phyloP scores from a whole-genome alignment of 2,329 filamentous ascomycete species.

The Alternaria arborescens region DNA sequence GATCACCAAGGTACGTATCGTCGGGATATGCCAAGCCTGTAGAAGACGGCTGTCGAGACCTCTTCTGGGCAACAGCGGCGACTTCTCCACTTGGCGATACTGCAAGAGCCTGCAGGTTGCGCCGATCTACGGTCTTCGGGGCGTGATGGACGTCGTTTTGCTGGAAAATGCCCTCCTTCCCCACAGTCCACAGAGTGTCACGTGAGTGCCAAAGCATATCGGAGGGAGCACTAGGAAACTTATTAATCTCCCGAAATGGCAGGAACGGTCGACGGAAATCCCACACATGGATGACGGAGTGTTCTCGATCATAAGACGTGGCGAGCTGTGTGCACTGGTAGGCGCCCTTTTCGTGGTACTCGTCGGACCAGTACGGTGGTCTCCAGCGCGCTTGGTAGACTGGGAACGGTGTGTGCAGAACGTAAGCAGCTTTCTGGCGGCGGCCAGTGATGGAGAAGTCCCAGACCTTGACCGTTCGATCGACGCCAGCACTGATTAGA shows the following conservation, averaged over 20 bases:
- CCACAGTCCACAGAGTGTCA: constrained; percentile 71
- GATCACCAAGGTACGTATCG: constrained; percentile 50
- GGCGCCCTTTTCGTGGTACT: constrained; percentile 60
- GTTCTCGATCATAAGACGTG: constrained; percentile 68
- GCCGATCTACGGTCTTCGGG: constrained; percentile 65
- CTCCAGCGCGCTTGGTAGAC: constrained; percentile 70
- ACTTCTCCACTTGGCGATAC: constrained; percentile 67
- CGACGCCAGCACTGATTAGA: constrained; percentile 68
- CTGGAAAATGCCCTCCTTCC: constrained; percentile 67
- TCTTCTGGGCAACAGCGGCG: constrained; percentile 62
- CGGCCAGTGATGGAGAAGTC: constrained; percentile 66
- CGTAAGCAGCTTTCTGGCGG: constrained; percentile 66
- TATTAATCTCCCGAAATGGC: constrained; percentile 69
- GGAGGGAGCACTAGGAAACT: constrained; percentile 63
- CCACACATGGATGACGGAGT: constrained; percentile 70
- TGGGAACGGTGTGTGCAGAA: constrained; percentile 68
- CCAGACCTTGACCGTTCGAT: constrained; percentile 71
- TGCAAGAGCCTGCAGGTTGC: constrained; percentile 64
- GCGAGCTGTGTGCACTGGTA: constrained; percentile 70
- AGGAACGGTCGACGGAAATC: constrained; percentile 69
- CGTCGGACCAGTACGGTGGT: constrained; percentile 65
- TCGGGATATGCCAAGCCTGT: constrained; percentile 53
- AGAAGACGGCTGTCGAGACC: constrained; percentile 54
- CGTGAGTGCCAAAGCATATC: constrained; percentile 72
- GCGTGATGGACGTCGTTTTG: constrained; percentile 70